phyloP scores from a whole-genome alignment of 805 yeast genomes.

The Candida silvatica region DNA sequence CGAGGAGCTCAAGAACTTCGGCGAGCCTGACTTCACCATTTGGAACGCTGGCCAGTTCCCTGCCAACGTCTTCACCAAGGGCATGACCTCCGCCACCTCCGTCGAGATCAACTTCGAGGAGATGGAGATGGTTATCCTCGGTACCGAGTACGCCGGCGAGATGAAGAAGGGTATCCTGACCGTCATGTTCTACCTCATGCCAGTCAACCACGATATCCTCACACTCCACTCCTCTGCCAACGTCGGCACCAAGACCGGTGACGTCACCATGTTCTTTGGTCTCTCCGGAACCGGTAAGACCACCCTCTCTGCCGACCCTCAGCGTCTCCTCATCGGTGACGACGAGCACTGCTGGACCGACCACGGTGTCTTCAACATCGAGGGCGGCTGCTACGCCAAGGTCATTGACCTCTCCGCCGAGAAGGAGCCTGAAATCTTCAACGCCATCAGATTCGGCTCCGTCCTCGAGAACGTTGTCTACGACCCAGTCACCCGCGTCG shows the following conservation, averaged over 20 bases:
- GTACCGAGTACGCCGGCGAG: constrained; percentile 99
- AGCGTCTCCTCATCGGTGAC: constrained; percentile 91
- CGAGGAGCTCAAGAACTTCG: constrained; percentile 81
- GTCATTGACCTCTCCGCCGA: constrained; percentile 83
- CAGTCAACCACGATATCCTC: constrained; percentile 81
- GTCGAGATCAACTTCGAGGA: constrained; percentile 94
- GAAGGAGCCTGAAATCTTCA: constrained; percentile 96
- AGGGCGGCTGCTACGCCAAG: constrained; percentile 99
- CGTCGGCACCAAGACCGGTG: constrained; percentile 75
- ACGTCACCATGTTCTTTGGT: constrained; percentile 93
- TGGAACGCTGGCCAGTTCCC: constrained; percentile 99
- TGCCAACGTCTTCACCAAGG: constrained; percentile 91
- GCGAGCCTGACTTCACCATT: constrained; percentile 96
- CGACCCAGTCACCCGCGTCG: constrained; percentile 69
- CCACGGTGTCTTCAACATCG: constrained; percentile 96
- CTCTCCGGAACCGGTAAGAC: constrained; percentile 98
- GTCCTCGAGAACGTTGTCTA: constrained; percentile 90
- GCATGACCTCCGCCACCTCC: constrained; percentile 94
- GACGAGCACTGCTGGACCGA: constrained; percentile 99
- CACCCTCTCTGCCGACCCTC: constrained; percentile 92
- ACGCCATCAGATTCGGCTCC: constrained; percentile 91
- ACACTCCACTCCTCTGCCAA: constrained; percentile 94
- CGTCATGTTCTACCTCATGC: constrained; percentile 98
- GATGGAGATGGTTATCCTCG: constrained; percentile 98
- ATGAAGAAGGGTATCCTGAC: constrained; percentile 99